phyloP scores from a whole-genome alignment of 495 filamentous ascomycete species.

The Penicillium cinerascens region DNA sequence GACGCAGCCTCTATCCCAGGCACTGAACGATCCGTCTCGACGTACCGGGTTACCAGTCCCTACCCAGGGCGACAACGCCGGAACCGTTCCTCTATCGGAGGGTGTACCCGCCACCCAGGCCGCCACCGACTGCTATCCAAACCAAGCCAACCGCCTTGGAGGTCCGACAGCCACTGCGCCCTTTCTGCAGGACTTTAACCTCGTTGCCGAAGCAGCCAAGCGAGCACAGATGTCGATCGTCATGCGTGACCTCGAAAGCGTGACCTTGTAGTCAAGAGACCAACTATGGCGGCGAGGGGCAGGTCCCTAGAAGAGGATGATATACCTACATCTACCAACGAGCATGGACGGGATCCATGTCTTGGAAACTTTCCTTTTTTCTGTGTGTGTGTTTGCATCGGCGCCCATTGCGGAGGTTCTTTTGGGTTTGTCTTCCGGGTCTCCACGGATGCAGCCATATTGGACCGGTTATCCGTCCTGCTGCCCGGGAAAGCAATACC shows the following conservation, averaged over 20 bases:
- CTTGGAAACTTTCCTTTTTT: neutral
- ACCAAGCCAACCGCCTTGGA: conserved; percentile 37
- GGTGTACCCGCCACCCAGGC: conserved; percentile 13
- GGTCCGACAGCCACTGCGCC: conserved; percentile 52
- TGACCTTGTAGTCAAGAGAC: conserved; percentile 31
- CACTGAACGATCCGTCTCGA: conserved; percentile 9
- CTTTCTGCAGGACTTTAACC: conserved; percentile 73
- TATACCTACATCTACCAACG: neutral
- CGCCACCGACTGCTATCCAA: conserved; percentile 22
- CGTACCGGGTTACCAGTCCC: conserved; percentile 4
- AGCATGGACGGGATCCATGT: conserved; percentile 16
- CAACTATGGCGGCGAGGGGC: conserved; percentile 2
- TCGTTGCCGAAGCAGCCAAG: conserved; percentile 94
- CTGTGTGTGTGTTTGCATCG: neutral
- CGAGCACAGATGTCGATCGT: conserved; percentile 84
- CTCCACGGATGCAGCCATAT: neutral
- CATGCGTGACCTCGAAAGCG: conserved; percentile 72
- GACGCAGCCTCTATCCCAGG: conserved; percentile 16
- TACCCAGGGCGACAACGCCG: conserved; percentile 7
- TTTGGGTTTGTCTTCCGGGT: neutral
- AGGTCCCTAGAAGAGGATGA: conserved; percentile 8
- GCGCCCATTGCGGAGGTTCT: conserved; percentile 6
- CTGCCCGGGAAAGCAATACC: neutral
- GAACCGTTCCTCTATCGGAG: conserved; percentile 12
- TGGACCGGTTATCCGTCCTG: neutral